phyloP scores from a whole-genome alignment of 768 basidiomycete genomes.

The Lanmaoa rubissima region DNA sequence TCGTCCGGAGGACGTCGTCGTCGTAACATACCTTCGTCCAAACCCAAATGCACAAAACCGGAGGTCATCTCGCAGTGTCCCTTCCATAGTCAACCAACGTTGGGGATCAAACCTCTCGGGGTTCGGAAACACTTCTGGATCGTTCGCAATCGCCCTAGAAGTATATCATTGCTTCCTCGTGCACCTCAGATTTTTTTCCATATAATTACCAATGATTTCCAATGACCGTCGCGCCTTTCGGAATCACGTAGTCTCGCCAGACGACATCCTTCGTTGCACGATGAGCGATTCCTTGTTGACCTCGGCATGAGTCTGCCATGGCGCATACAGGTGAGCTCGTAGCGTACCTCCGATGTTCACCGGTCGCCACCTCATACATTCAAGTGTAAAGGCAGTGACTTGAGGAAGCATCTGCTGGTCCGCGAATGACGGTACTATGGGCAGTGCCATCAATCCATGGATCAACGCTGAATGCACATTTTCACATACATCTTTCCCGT shows the following conservation, averaged over 20 bases:
- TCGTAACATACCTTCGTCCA: conserved; percentile 1
- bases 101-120: conserved; percentile 4
- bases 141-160: conserved; percentile 6
- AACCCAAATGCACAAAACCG: conserved; percentile 9
- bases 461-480: too few relatives aligned
- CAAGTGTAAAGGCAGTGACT: conserved; percentile 1
- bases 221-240: conserved; percentile 3
- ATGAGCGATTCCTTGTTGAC: neutral
- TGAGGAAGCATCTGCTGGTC: conserved; percentile 5
- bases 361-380: conserved; percentile 2
- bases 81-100: conserved; percentile 1
- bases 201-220: conserved; percentile 2
- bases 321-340: too few relatives aligned
- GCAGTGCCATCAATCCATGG: neutral
- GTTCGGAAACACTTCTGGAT: conserved; percentile 2
- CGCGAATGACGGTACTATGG: conserved; percentile 3
- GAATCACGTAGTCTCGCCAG: conserved; percentile 8
- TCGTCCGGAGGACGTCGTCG: too few relatives aligned
- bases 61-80: neutral
- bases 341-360: conserved; percentile 1
- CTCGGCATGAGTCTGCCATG: neutral
- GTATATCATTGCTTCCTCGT: neutral
- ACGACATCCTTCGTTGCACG: conserved; percentile 4
- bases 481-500: conserved; percentile 5
- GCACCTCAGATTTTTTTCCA: neutral